A percentile compares a stretch with the other conserved stretches of the same genome.
Evolutionary conservation across 345 rosid genomes (phyloP).

Genomic region (Eucalyptus lansdowneana): DNA sequence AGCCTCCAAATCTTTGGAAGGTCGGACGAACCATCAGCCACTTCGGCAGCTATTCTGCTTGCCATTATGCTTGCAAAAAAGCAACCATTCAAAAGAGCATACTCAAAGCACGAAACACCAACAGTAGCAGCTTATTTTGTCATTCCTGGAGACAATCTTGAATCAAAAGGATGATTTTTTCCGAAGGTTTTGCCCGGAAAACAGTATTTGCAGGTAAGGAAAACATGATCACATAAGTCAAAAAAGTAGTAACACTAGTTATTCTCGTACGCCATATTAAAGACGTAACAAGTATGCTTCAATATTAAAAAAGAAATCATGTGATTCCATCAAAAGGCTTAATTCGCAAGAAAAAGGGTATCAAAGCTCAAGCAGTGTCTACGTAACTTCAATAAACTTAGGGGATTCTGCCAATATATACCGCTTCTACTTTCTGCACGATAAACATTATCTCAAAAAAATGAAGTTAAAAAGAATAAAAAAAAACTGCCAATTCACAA

Average conservation of each 20-base stretch:
- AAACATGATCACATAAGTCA: background rate
- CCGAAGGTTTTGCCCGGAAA: background rate
- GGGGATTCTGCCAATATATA: background rate
- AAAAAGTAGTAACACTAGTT: background rate
- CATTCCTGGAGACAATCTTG: background rate
- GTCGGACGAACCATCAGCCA: slow-evolving; percentile 63
- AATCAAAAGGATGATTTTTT: background rate
- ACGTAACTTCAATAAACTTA: background rate
- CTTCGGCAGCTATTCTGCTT: slow-evolving; percentile 53
- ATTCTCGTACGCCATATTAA: background rate
- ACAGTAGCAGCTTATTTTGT: background rate
- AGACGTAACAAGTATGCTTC: too few relatives aligned
- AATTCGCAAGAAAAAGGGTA: background rate
- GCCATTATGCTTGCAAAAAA: slow-evolving; percentile 36
- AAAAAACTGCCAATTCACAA: background rate
- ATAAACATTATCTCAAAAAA: background rate
- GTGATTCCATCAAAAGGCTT: background rate
- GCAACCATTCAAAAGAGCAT: too few relatives aligned
- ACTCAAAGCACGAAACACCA: background rate
- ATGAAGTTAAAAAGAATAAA: background rate
- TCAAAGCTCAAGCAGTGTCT: background rate
- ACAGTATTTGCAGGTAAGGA: background rate
- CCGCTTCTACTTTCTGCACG: background rate
- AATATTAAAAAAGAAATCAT: background rate
- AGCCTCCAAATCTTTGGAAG: too few relatives aligned